phyloP scores from a whole-genome alignment of 768 basidiomycete genomes.

The Russula vinacea region DNA sequence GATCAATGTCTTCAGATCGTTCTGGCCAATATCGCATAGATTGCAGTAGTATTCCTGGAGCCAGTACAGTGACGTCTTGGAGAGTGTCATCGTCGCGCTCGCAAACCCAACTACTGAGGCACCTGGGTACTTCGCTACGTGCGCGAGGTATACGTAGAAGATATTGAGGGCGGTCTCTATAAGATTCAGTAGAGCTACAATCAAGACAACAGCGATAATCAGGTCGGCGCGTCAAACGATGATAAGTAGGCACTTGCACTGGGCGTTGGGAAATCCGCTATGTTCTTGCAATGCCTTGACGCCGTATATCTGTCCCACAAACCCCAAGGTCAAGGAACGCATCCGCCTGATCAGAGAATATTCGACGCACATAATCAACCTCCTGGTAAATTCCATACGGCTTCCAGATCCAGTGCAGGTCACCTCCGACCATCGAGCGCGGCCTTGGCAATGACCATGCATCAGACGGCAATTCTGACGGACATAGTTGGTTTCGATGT shows the following conservation, averaged over 20 bases:
- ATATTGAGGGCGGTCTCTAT: constrained; percentile 76
- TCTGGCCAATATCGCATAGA: constrained; percentile 74
- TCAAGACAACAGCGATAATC: neutral
- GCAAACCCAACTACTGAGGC: constrained; percentile 76
- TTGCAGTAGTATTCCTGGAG: constrained; percentile 75
- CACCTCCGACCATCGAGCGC: constrained; percentile 82
- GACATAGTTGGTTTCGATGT: constrained; percentile 30
- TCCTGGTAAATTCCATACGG: constrained; percentile 78
- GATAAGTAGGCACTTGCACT: constrained; percentile 42
- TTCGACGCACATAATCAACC: constrained; percentile 44
- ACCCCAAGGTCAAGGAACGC: neutral
- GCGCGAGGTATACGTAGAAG: constrained; percentile 70
- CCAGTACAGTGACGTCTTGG: constrained; percentile 84
- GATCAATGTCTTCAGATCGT: constrained; percentile 48
- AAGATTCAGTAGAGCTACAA: constrained; percentile 69
- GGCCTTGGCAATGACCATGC: constrained; percentile 47
- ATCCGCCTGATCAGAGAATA: constrained; percentile 19
- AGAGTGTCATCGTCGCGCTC: constrained; percentile 71
- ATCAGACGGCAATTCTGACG: neutral
- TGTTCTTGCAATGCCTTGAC: constrained; percentile 56
- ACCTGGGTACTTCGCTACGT: constrained; percentile 55
- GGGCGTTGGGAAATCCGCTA: constrained; percentile 83
- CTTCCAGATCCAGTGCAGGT: constrained; percentile 89
- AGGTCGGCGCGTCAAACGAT: neutral
- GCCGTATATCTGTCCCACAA: constrained; percentile 73